Evolutionary conservation across 2,329 filamentous ascomycete genomes (phyloP).

Genomic region (Coniochaeta hoffmannii): DNA sequence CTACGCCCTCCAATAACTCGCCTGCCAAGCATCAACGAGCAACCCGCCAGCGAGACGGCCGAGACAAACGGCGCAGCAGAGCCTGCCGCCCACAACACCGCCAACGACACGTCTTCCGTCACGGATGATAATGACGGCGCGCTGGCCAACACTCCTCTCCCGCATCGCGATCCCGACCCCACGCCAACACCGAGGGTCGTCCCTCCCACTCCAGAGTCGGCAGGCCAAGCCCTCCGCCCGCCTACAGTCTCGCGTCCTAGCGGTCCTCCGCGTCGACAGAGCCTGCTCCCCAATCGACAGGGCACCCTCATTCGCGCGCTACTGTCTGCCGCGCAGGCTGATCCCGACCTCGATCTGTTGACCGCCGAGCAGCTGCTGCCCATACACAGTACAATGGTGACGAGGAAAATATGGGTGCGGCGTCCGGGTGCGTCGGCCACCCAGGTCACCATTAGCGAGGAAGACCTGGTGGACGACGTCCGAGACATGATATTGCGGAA

Average conservation of each 20-base stretch:
- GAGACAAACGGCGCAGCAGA: constrained; percentile 1
- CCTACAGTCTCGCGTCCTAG: constrained; percentile 14
- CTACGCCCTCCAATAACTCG: constrained; percentile 19
- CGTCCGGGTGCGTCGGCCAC: constrained; percentile 80
- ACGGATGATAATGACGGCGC: neutral
- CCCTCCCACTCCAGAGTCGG: constrained; percentile 6
- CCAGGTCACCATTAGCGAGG: constrained; percentile 74
- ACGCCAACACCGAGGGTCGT: neutral
- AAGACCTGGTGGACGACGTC: constrained; percentile 90
- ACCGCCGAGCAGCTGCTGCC: constrained; percentile 17
- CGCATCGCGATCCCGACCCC: neutral
- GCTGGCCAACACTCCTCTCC: neutral
- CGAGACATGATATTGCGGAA: constrained; percentile 88
- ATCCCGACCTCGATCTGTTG: constrained; percentile 31
- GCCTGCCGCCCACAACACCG: neutral
- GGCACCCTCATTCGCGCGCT: constrained; percentile 43
- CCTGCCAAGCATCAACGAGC: constrained; percentile 26
- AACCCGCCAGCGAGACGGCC: constrained; percentile 13
- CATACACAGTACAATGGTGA: constrained; percentile 46
- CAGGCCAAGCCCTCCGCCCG: constrained; percentile 14
- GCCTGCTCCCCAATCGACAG: constrained; percentile 36
- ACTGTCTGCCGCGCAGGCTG: constrained; percentile 35
- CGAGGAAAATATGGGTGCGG: constrained; percentile 91
- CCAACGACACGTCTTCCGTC: neutral
- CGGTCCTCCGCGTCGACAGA: constrained; percentile 31